Conservation (phyloP, 177 flowering plant genomes). For the Vitis hybrid region DNA sequence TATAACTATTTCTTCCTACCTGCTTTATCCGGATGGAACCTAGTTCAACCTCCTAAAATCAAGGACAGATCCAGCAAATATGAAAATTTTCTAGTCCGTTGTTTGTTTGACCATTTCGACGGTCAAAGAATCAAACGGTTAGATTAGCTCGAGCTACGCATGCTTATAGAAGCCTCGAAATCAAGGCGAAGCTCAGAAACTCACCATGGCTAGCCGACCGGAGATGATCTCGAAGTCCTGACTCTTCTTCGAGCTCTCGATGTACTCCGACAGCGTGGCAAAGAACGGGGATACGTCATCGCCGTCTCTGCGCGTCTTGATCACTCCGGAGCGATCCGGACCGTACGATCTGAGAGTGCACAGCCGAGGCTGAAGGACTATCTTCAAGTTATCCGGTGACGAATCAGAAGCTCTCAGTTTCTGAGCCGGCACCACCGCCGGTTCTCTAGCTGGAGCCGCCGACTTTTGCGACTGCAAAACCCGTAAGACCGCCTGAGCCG, state of each 20-base stretch:
- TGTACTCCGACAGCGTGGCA: conserved; percentile 68
- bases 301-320: conserved; percentile 27
- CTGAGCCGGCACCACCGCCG: conserved; percentile 10
- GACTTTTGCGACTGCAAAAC: conserved; percentile 20
- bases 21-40: no score
- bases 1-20: no score
- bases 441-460: conserved; percentile 12
- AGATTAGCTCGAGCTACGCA: not conserved
- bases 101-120: no score
- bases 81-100: no score
- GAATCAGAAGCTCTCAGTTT: conserved; percentile 16
- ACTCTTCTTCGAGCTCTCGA: conserved; percentile 79
- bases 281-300: conserved; percentile 62
- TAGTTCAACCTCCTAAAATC: no score
- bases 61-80: no score
- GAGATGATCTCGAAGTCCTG: conserved; percentile 82
- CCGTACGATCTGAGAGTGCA: conserved; percentile 78
- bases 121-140: no score
- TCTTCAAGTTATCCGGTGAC: conserved; percentile 34
- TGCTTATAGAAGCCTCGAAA: no score
- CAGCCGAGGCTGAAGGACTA: conserved; percentile 74
- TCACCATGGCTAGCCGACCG: conserved; percentile 92
- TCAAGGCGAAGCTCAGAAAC: not conserved
- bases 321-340: conserved; percentile 45
- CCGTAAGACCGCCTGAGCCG: conserved; percentile 35